These are phyloP conservation scores for Aurinia saxatilis DNA, from an alignment of 345 rosid genomes.

Conservation along the genomic window DNA sequence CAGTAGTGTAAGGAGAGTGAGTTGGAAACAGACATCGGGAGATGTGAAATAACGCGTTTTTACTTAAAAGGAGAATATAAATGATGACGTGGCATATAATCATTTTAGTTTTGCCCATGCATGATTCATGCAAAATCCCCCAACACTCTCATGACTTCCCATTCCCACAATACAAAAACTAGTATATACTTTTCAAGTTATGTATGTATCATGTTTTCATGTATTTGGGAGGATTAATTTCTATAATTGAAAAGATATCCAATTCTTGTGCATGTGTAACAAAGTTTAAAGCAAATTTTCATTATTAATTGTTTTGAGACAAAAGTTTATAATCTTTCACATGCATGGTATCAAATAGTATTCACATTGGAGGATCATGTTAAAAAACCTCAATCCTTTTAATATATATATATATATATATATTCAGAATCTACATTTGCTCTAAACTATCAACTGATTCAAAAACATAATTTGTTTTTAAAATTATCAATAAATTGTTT, in stretches of 20 bases:
- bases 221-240: no score
- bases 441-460: neutral
- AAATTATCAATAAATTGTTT: neutral
- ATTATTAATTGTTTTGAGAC: neutral
- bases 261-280: neutral
- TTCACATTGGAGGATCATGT: neutral
- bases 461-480: neutral
- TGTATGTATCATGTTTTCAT: no score
- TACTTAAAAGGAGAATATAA: neutral
- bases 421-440: no score
- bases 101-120: slow-evolving; percentile 14
- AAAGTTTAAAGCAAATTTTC: neutral
- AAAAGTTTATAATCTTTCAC: neutral
- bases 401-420: no score
- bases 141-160: neutral
- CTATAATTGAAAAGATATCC: neutral
- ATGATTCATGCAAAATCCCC: slow-evolving; percentile 17
- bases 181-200: no score
- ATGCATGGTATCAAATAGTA: slow-evolving; percentile 3
- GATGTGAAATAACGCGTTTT: slow-evolving; percentile 25
- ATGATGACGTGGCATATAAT: slow-evolving; percentile 2
- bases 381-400: neutral
- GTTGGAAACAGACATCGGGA: slow-evolving; percentile 2
- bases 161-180: neutral
- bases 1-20: slow-evolving; percentile 14